phyloP scores from a whole-genome alignment of 371 early-diverging fungal genomes.

The Rhizopus sp. region DNA sequence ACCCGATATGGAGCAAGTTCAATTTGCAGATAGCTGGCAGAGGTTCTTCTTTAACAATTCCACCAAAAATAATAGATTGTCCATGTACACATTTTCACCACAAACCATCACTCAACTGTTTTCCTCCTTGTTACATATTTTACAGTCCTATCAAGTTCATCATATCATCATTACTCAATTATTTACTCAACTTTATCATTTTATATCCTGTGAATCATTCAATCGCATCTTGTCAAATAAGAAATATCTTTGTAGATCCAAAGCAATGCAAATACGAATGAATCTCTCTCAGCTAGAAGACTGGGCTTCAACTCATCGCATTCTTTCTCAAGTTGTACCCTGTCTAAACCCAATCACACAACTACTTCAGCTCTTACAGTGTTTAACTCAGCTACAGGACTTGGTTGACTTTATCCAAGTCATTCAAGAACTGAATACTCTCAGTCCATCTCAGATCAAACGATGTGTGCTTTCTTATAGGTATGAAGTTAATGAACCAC shows the following conservation, averaged over 20 bases:
- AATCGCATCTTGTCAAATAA: conserved; percentile 80
- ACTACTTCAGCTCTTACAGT: conserved; percentile 81
- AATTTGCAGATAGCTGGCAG: conserved; percentile 65
- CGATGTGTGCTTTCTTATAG: conserved; percentile 78
- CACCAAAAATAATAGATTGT: conserved; percentile 17
- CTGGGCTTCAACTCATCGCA: conserved; percentile 73
- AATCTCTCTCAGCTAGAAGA: conserved; percentile 84
- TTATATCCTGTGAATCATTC: conserved; percentile 76
- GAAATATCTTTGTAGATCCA: conserved; percentile 75
- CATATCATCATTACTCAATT: conserved; percentile 66
- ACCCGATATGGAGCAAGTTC: conserved; percentile 66
- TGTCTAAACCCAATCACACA: conserved; percentile 71
- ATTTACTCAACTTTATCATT: conserved; percentile 75
- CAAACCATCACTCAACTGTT: conserved; percentile 63
- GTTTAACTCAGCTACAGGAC: conserved; percentile 67
- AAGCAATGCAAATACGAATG: conserved; percentile 83
- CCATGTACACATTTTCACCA: conserved; percentile 34
- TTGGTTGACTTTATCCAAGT: conserved; percentile 73
- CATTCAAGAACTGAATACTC: conserved; percentile 57
- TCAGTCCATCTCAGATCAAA: conserved; percentile 74
- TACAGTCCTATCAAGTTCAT: conserved; percentile 68
- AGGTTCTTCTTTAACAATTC: conserved; percentile 40
- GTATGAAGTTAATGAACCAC: conserved; percentile 83
- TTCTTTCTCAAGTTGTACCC: conserved; percentile 46
- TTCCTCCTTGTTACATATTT: conserved; percentile 59